Base-by-base conservation (phyloP, 305 asterid species). In the Ruellia speciosa region DNA sequence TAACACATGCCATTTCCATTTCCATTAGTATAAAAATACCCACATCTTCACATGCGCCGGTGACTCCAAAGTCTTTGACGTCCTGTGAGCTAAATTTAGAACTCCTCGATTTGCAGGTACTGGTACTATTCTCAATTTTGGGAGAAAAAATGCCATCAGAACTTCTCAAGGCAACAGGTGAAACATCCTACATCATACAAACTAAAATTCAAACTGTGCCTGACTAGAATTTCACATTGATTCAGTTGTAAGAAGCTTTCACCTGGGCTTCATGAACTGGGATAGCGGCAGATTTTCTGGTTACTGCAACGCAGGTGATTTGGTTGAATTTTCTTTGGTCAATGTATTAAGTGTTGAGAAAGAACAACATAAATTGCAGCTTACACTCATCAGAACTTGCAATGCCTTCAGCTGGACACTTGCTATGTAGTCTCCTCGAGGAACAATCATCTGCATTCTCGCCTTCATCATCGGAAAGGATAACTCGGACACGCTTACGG, bases 401-500 rank as follows among this genome's bases (percentile, higher is more conserved):
- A 72, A 73, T 79, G 71, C 81, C 82, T 81, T 88, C 95, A 15
- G 55, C 71, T 48, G 74, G 75, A 72, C 56, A 59, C 58, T 59
- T 60, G 57, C 63, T 66, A 62, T 34, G 62, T 61, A 68, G 61
- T 75, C 78, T 72, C 43, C 60, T 70, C 24, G 81, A 70, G 64
- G 68, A 57, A 59, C 59, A 54, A 15, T 73, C 78, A 56, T 81
- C 87, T 20, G 70, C 76, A 52, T 62, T 58, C 70, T 81, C 94
- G 66, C 58, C 69, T 69, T 90, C 97, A 72, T 77, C 96, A 68
- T 93, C 97, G 64, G 95, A 86, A 52, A 88, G 80, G 70, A 93
- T 71, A 70, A 81, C 65, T n/a, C 88, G 92, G 18, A 58, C 70
- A 68, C 96, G 96, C 64, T 93, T 93, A 65, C 82, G 80, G 45